These are phyloP conservation scores for Salicornia ramosissima DNA, from an alignment of 148 eudicot genomes.

Conservation along the genomic window DNA sequence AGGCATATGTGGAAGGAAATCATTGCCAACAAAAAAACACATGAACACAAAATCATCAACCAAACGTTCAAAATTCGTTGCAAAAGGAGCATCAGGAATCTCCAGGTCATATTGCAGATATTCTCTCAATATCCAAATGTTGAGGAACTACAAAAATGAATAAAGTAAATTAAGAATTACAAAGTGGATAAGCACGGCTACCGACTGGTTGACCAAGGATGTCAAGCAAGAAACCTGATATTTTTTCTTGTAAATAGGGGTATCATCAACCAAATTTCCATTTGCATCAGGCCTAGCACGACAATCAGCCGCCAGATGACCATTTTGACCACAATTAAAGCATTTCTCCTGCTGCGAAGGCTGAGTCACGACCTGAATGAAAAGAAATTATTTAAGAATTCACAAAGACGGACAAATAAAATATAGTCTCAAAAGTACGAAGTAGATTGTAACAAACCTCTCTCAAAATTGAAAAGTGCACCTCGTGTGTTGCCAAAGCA, in stretches of 20 bases:
- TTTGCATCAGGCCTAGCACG: constrained; percentile 42
- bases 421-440: background rate
- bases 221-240: constrained; percentile 63
- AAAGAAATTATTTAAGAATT: constrained; percentile 8
- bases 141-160: constrained; percentile 60
- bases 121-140: constrained; percentile 94
- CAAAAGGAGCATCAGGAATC: constrained; percentile 67
- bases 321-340: constrained; percentile 82
- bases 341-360: constrained; percentile 94
- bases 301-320: constrained; percentile 98
- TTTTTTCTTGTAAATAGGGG: constrained; percentile 85
- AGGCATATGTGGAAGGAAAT: constrained; percentile 99
- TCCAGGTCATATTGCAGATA: constrained; percentile 86
- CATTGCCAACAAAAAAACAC: constrained; percentile 99
- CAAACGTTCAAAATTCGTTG: constrained; percentile 73
- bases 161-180: constrained; percentile 3
- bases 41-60: constrained; percentile 95
- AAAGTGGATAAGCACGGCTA: background rate
- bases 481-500: constrained; percentile 91
- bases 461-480: constrained; percentile 93
- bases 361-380: constrained; percentile 57
- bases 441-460: constrained; percentile 59
- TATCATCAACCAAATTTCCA: constrained; percentile 52
- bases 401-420: constrained; percentile 6
- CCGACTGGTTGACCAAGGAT: constrained; percentile 13